Evolutionary conservation across 108 stramenopile species (phyloP).

Genomic region (Nitzschia putrida): DNA sequence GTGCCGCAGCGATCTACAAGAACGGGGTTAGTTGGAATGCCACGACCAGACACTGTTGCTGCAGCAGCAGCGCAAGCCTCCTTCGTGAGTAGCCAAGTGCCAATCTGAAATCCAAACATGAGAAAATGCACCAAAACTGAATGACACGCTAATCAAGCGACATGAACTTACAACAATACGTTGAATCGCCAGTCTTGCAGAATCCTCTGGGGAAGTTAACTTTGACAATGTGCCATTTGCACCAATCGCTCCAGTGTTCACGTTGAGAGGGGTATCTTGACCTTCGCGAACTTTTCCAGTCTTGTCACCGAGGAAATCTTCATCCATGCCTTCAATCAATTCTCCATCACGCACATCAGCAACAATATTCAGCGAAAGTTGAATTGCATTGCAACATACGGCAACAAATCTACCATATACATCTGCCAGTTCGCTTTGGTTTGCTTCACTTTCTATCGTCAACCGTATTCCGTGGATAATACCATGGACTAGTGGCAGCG

Average conservation of each 20-base stretch:
- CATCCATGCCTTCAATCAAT: slow-evolving; percentile 47
- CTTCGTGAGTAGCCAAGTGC: slow-evolving; percentile 69
- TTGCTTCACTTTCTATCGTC: slow-evolving; percentile 27
- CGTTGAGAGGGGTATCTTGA: slow-evolving; percentile 43
- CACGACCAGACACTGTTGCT: slow-evolving; percentile 16
- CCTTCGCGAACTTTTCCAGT: background rate
- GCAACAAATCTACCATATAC: slow-evolving; percentile 27
- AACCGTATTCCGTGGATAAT: slow-evolving; percentile 48
- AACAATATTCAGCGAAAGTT: slow-evolving; percentile 57
- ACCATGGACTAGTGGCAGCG: slow-evolving; percentile 70
- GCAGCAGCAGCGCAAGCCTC: slow-evolving; percentile 55
- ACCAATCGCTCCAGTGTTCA: slow-evolving; percentile 73
- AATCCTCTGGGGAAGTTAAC: slow-evolving; percentile 20
- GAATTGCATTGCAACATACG: slow-evolving; percentile 44
- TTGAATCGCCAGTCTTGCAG: slow-evolving; percentile 45
- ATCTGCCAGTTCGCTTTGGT: background rate
- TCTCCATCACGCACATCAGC: slow-evolving; percentile 57
- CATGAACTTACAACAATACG: slow-evolving; percentile 47
- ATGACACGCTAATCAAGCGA: background rate
- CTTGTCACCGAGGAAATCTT: slow-evolving; percentile 15
- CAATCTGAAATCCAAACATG: slow-evolving; percentile 27
- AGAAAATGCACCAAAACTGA: background rate
- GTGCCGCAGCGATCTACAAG: slow-evolving; percentile 37
- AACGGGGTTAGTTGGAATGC: background rate
- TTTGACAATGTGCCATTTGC: slow-evolving; percentile 65